Percentiles rank a stretch among this genome's conserved stretches.
Conservation (phyloP, 192 early-diverging fungal species). For the Gamsiella multidivaricata region DNA sequence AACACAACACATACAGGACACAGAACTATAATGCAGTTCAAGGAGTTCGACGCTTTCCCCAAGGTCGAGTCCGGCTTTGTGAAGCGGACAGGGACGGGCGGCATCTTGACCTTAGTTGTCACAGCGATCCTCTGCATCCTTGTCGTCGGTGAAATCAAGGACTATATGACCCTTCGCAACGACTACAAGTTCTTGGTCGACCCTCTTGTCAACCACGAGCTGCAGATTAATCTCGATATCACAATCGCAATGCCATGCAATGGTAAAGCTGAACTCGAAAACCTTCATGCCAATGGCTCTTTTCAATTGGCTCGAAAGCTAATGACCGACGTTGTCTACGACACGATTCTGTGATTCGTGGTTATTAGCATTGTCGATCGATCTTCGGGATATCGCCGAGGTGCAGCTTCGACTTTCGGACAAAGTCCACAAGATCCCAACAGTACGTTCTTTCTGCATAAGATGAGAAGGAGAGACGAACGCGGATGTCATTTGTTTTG, state of each 20-base stretch:
- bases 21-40: constrained; percentile 57
- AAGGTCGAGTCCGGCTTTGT: constrained; percentile 89
- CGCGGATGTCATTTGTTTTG: too few species aligned
- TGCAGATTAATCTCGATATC: constrained; percentile 90
- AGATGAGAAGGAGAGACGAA: too few species aligned
- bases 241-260: constrained; percentile 90
- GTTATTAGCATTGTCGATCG: constrained; percentile 72
- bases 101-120: constrained; percentile 78
- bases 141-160: constrained; percentile 72
- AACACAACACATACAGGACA: too few species aligned
- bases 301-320: background rate
- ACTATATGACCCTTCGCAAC: constrained; percentile 72
- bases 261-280: constrained; percentile 27
- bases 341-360: background rate
- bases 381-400: constrained; percentile 77
- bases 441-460: constrained; percentile 45
- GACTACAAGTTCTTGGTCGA: constrained; percentile 88
- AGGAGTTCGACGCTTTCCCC: constrained; percentile 85
- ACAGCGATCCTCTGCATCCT: constrained; percentile 74
- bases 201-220: constrained; percentile 61
- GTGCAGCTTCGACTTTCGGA: constrained; percentile 66
- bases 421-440: constrained; percentile 62
- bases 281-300: background rate
- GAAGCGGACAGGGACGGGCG: constrained; percentile 76
- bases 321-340: background rate